Base-by-base conservation (phyloP, 257 asterid genomes). In the Gentiana dahurica region DNA sequence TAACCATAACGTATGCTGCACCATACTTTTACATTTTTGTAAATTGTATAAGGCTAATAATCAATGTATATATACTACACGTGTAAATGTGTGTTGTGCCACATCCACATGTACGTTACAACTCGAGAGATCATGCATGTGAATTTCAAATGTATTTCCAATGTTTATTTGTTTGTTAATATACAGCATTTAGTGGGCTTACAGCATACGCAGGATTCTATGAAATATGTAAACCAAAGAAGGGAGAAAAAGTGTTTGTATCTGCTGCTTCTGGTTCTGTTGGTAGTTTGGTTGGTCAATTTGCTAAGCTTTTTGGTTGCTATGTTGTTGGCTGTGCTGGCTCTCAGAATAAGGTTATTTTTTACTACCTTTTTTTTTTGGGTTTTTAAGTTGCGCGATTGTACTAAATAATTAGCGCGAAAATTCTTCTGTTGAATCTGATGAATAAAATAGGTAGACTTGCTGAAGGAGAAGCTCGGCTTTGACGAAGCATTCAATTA, bases 401-500 rank as follows among this genome's bases (percentile, higher is more conserved):
- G 1, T 24, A 24, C 24, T 24, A 24, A 24, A 0, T 24, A 24
- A 24, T 24, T 24, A 24, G 24, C 24, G 24, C 24, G 24, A 24
- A 24, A 24, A 24, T 24, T 24, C 0, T 24, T 24, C 12, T 12
- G 7, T 54, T 36, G 58, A 36, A 10, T 4, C 8, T 3, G 15
- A 3, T 35, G 24, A 24, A 24, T 24, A 0, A 0, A 47, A 33
- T 54, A 83, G 93, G 91, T 84, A 50, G 72, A 73, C 6, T 54
- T 87, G 69, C 83, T 87, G 0, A 81, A 79, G 63, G 80, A 71
- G 53, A 73, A 68, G 64, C 88, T 84, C 12, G 91, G 94, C 11
- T 87, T 87, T 63, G 95, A 87, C 43, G 85, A 87, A 54, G 95
- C 91, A 36, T 86, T 86, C 73, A 86, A 86, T 71, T 83, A 83